Conservation (phyloP, 2,329 filamentous ascomycete species). For the Cladosporium sp. region DNA sequence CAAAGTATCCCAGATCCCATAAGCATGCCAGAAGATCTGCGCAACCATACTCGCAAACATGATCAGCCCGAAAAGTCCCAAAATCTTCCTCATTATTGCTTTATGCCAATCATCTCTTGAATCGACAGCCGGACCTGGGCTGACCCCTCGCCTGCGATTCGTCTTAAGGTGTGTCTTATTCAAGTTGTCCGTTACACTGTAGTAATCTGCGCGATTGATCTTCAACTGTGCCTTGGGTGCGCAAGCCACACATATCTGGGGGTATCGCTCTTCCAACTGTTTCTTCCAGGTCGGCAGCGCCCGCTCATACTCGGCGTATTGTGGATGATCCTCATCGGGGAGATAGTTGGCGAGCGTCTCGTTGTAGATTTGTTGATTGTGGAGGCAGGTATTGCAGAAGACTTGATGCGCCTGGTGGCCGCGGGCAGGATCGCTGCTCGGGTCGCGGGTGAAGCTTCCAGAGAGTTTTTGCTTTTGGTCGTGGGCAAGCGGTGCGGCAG, state of each 20-base stretch:
- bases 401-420: conserved; percentile 31
- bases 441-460: conserved; percentile 21
- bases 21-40: conserved; percentile 28
- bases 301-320: conserved; percentile 64
- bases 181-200: conserved; percentile 24
- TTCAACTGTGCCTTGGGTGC: conserved; percentile 62
- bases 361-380: conserved; percentile 82
- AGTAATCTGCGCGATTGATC: conserved; percentile 30
- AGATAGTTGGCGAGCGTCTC: conserved; percentile 76
- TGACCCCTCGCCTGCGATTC: not conserved
- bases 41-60: conserved; percentile 20
- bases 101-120: conserved; percentile 41
- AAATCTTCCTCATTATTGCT: conserved; percentile 25
- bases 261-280: conserved; percentile 76
- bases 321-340: conserved; percentile 59
- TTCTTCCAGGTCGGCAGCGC: conserved; percentile 66
- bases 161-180: conserved; percentile 49
- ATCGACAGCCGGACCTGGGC: not conserved
- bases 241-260: conserved; percentile 80
- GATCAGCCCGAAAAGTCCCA: conserved; percentile 20
- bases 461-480: conserved; percentile 21
- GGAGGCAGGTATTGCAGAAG: conserved; percentile 75
- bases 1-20: conserved; percentile 10
- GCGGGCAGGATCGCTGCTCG: not conserved
- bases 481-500: conserved; percentile 21